Evolutionary conservation across 192 early-diverging fungal genomes (phyloP).

Genomic region (Gamsiella multidivaricata): DNA sequence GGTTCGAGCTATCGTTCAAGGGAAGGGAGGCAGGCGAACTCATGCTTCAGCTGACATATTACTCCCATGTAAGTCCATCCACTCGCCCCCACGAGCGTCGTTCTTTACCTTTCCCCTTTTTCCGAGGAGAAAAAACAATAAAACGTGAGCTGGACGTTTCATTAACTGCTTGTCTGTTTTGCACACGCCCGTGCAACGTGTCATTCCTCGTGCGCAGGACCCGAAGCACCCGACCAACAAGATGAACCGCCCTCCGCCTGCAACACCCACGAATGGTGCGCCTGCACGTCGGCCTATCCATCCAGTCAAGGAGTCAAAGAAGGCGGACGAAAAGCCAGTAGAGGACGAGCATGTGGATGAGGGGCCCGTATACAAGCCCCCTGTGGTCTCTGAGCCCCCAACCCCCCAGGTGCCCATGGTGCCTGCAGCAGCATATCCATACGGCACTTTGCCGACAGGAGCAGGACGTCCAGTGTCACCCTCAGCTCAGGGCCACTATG

Average conservation of each 20-base stretch:
- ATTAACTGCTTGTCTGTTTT: background rate
- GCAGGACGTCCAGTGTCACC: conserved; percentile 33
- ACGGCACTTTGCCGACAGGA: conserved; percentile 33
- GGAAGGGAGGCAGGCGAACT: conserved; percentile 48
- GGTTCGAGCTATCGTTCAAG: conserved; percentile 51
- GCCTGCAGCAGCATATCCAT: conserved; percentile 36
- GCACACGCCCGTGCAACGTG: too few species aligned
- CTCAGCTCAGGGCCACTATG: conserved; percentile 19
- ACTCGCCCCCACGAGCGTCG: too few species aligned
- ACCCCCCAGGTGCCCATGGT: conserved; percentile 30
- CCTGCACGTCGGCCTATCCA: conserved; percentile 37
- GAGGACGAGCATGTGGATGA: conserved; percentile 30
- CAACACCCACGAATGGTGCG: background rate
- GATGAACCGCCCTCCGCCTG: conserved; percentile 16
- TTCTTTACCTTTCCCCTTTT: background rate
- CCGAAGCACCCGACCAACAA: conserved; percentile 41
- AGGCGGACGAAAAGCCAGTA: conserved; percentile 33
- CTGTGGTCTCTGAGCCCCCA: conserved; percentile 38
- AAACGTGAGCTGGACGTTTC: background rate
- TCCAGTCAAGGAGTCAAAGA: conserved; percentile 18
- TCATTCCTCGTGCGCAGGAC: conserved; percentile 23
- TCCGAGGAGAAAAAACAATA: background rate
- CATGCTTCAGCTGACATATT: conserved; percentile 46
- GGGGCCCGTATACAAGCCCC: conserved; percentile 48
- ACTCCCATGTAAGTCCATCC: conserved; percentile 35